Conservation (phyloP, 2,329 filamentous ascomycete species). For the Talaromyces sp. region DNA sequence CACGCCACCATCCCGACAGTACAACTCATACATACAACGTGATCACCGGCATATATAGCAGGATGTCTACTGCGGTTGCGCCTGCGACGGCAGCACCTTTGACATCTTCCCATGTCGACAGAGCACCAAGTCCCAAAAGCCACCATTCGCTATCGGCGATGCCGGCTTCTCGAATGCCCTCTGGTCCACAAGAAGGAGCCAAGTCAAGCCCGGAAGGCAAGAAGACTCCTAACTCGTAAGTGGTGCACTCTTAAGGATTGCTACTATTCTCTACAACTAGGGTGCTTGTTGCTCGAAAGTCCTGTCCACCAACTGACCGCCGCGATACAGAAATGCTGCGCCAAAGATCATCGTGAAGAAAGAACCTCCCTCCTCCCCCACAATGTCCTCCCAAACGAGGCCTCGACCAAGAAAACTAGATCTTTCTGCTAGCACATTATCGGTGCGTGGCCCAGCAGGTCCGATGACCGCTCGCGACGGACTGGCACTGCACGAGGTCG, state of each 20-base stretch:
- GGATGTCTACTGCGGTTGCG: conserved; percentile 50
- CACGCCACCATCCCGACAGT: neutral
- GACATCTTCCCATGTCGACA: conserved; percentile 42
- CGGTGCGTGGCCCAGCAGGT: conserved; percentile 64
- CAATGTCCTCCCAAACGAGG: conserved; percentile 61
- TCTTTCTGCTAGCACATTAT: conserved; percentile 45
- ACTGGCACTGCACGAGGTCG: conserved; percentile 78
- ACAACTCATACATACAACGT: neutral
- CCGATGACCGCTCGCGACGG: conserved; percentile 74
- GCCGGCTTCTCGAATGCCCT: conserved; percentile 33
- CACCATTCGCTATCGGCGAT: conserved; percentile 40
- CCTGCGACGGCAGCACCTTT: conserved; percentile 43
- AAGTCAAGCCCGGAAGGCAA: conserved; percentile 38
- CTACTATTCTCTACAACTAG: neutral
- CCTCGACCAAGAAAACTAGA: conserved; percentile 47
- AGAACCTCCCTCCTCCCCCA: conserved; percentile 79
- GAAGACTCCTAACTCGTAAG: conserved; percentile 48
- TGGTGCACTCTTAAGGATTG: conserved; percentile 22
- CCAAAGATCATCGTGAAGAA: conserved; percentile 93
- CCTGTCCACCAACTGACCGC: conserved; percentile 22
- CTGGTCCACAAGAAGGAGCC: conserved; percentile 33
- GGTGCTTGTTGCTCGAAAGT: neutral
- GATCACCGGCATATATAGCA: conserved; percentile 12
- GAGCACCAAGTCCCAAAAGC: conserved; percentile 44
- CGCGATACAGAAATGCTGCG: conserved; percentile 48